Evolutionary conservation across 2,329 filamentous ascomycete species (phyloP), one percentile per base, ranked within the genome.

Genomic region (Sclerotinia glacialis): DNA sequence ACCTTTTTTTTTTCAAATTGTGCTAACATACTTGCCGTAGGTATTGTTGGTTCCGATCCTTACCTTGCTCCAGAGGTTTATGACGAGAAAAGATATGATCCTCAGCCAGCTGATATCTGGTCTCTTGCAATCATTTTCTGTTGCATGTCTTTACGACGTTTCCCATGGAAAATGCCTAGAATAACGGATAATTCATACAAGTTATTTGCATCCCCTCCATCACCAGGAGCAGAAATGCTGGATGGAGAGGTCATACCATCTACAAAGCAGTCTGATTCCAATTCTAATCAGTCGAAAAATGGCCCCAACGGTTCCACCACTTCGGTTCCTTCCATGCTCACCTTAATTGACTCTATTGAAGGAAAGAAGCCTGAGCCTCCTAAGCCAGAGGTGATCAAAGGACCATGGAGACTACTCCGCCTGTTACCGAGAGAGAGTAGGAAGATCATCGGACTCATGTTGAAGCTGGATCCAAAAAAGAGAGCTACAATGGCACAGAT

Each of bases 61-160:
- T 99, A 99, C 77, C 85, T 99, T 53, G 95, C 95, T 0, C 95
- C 95, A 0, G 95, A 99, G 78, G 95, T 99, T 0, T 98, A 98
- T 75, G 93, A 97, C 71, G 87, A 93, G 69, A 88, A 90, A 71
- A 93, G 93, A 76, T 99, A 99, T 77, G 93, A 99, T 74, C 93
- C 95, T 0, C 90, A 93, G 69, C 92, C 93, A 8, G 92, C 94
- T 1, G 95, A 99, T 79, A 93, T 99, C 68, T 99, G 95, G 95
- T 99, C 95, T 14, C 83, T 99, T 68, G 95, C 94, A 23, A 99
- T 99, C 73, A 98, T 99, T 65, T 99, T 94, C 79, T 98, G 95
- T 79, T 99, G 95, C 81, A 99, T 99, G 95, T 95, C 92, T 6
- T 82, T 99, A 52, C 86, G 95, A 28, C 84, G 95, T 46, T 99